Evolutionary conservation across 768 basidiomycete species (phyloP), one percentile per base, ranked within the genome.

Genomic region (Suillus luteus): DNA sequence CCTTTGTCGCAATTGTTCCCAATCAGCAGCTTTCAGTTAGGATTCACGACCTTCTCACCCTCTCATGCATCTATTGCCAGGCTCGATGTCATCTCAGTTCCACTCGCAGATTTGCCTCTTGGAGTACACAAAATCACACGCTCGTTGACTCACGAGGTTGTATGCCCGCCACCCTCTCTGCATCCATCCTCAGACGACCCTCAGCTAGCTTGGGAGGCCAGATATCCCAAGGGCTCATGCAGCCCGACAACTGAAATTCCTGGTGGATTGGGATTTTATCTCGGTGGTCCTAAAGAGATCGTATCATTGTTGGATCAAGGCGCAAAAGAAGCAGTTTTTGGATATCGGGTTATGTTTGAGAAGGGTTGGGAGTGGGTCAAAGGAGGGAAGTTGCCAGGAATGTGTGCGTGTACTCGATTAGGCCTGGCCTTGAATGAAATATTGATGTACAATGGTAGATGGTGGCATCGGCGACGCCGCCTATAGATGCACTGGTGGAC

Each of bases 301-400:
- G 63, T 74, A 0, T 67, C 74, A 2, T 66, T 62, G 3, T 69
- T 87, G 55, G 70, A 73, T 19, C 69, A 64, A 14, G 76, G 75
- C 0, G 85, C 85, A 15, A 80, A 72, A 19, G 87, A 92, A 63
- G 85, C 84, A 2, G 66, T 86, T 0, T 78, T 90, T 69, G 82
- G 85, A 64, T 93, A 92, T 70, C 82, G 86, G 2, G 81, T 90
- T 71, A 85, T 86, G 82, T 82, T 92, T 55, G 75, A 86, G 63
- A 70, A 77, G 0, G 86, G 79, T 1, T 92, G 87, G 82, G 81
- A 85, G 43, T 92, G 86, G 82, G 80, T 77, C n/a, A 87, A 86
- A 68, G 91, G 91, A 35, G 91, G 91, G 1, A 93, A 93, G 70
- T 77, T 92, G 17, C 90, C 91, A 38, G 91, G 91, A 12, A 74